Evolutionary conservation across 306 rosid species (phyloP).

Genomic region (Rosa lucieae): DNA sequence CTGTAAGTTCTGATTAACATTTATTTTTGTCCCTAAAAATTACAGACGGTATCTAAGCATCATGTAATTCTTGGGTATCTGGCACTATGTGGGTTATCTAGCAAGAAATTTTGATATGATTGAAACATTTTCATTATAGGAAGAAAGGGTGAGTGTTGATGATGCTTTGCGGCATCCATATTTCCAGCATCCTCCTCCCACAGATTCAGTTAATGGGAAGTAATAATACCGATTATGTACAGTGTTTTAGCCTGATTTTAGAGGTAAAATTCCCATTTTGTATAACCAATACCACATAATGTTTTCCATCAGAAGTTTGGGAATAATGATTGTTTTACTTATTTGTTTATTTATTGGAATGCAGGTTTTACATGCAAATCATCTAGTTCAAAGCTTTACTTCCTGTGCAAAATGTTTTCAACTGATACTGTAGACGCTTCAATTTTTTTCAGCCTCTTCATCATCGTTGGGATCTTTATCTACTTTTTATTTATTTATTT

Average conservation of each 20-base stretch:
- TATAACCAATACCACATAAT: neutral
- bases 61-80: neutral
- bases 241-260: neutral
- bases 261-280: neutral
- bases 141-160: slow-evolving; percentile 72
- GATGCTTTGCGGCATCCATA: slow-evolving; percentile 86
- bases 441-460: slow-evolving; percentile 45
- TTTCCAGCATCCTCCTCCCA: slow-evolving; percentile 60
- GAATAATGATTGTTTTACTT: neutral
- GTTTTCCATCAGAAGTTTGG: neutral
- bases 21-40: neutral
- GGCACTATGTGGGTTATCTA: neutral
- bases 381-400: neutral
- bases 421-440: slow-evolving; percentile 60
- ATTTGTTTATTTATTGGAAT: neutral
- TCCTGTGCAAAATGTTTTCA: slow-evolving; percentile 57
- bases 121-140: slow-evolving; percentile 45
- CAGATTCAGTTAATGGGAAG: slow-evolving; percentile 33
- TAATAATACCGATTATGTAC: neutral
- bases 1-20: slow-evolving; percentile 49
- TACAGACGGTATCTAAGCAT: neutral
- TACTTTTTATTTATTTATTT: too few species aligned
- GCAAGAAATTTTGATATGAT: neutral
- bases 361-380: neutral
- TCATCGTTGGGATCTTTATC: slow-evolving; percentile 22